phyloP scores from a whole-genome alignment of 2,329 filamentous ascomycete genomes.

The Claviceps lovelessii region DNA sequence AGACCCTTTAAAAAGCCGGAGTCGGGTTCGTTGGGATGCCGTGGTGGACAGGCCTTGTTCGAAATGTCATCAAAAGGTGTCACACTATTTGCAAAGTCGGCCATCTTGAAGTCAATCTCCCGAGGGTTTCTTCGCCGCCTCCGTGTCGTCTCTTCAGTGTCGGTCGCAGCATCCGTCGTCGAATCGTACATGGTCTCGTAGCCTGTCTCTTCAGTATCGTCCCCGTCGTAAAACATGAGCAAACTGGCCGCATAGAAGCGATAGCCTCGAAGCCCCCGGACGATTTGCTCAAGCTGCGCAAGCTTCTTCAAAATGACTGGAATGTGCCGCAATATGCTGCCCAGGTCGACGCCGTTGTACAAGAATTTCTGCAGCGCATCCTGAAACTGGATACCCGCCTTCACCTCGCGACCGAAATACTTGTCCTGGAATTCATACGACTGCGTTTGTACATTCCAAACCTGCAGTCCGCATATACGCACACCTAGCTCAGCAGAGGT shows the following conservation, averaged over 20 bases:
- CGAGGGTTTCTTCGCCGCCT: slow-evolving; percentile 34
- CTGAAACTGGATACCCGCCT: slow-evolving; percentile 79
- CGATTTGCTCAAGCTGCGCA: slow-evolving; percentile 67
- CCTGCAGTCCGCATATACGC: slow-evolving; percentile 86
- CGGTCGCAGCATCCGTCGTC: slow-evolving; percentile 43
- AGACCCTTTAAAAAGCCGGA: slow-evolving; percentile 80
- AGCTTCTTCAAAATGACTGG: slow-evolving; percentile 78
- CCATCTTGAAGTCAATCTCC: slow-evolving; percentile 86
- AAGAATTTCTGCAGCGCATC: slow-evolving; percentile 78
- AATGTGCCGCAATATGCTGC: slow-evolving; percentile 73
- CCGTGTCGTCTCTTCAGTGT: slow-evolving; percentile 39
- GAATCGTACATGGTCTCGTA: slow-evolving; percentile 42
- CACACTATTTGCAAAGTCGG: slow-evolving; percentile 95
- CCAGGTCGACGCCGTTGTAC: slow-evolving; percentile 72
- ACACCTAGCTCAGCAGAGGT: slow-evolving; percentile 88
- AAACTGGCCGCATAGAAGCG: slow-evolving; percentile 92
- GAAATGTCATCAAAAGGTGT: slow-evolving; percentile 64
- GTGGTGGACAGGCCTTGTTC: slow-evolving; percentile 60
- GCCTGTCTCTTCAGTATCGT: slow-evolving; percentile 34
- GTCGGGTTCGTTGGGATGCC: slow-evolving; percentile 67
- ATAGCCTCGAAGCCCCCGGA: slow-evolving; percentile 66
- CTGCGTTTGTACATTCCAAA: slow-evolving; percentile 76
- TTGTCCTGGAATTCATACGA: slow-evolving; percentile 95
- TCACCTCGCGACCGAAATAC: slow-evolving; percentile 82
- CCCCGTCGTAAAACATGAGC: slow-evolving; percentile 93